Conservation (phyloP, 2,329 filamentous ascomycete genomes). For the Trematosphaeria pertusa region DNA sequence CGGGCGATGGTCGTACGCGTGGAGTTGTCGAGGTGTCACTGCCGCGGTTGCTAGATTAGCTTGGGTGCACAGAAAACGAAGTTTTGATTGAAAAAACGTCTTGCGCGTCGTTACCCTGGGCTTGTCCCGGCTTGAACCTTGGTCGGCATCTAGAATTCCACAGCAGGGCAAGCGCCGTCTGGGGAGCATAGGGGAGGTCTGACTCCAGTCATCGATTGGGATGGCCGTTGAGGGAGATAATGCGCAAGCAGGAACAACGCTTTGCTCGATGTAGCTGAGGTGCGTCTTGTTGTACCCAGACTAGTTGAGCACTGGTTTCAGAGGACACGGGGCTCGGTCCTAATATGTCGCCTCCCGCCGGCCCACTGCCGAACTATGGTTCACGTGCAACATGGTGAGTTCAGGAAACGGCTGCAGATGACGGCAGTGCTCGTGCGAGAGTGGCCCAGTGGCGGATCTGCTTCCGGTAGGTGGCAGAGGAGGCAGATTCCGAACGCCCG, state of each 20-base stretch:
- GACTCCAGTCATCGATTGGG: too few relatives aligned
- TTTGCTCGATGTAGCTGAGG: too few relatives aligned
- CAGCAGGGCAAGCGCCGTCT: too few relatives aligned
- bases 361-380: slow-evolving; percentile 3
- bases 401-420: slow-evolving; percentile 8
- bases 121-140: background rate
- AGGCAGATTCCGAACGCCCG: background rate
- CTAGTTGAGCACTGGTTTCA: too few relatives aligned
- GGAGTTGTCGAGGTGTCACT: background rate
- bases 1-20: slow-evolving; percentile 11
- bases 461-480: slow-evolving; percentile 9
- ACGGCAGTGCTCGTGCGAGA: slow-evolving; percentile 8
- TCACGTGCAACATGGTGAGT: slow-evolving; percentile 7
- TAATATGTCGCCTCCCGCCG: slow-evolving; percentile 8
- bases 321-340: slow-evolving; percentile 11
- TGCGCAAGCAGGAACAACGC: too few relatives aligned
- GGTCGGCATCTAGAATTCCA: too few relatives aligned
- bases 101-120: too few relatives aligned
- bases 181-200: too few relatives aligned
- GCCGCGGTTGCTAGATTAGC: background rate
- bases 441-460: slow-evolving; percentile 1
- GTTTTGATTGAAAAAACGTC: background rate
- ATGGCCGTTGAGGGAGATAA: too few relatives aligned
- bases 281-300: too few relatives aligned
- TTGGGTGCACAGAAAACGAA: background rate